Evolutionary conservation across 1,139 yeast species (phyloP).

Genomic region (Diutina ranongensis): DNA sequence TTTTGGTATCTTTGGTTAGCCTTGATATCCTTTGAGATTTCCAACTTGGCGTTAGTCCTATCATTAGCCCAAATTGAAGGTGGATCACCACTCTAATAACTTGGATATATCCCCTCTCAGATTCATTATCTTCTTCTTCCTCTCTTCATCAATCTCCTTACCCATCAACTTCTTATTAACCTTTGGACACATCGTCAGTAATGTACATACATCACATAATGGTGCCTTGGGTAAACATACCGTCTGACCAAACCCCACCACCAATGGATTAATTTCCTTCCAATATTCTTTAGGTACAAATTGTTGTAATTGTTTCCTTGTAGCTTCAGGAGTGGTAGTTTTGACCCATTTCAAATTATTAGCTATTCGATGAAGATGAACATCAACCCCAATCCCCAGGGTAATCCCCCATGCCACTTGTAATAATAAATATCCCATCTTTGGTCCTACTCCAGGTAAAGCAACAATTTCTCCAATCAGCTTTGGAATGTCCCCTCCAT

Average conservation of each 20-base stretch:
- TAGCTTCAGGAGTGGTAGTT: conserved; percentile 54
- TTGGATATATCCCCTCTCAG: conserved; percentile 25
- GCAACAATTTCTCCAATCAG: conserved; percentile 53
- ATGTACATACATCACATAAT: conserved; percentile 64
- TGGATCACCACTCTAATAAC: conserved; percentile 7
- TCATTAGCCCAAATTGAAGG: no score
- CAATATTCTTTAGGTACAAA: conserved; percentile 72
- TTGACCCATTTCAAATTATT: conserved; percentile 76
- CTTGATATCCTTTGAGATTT: conserved; percentile 61
- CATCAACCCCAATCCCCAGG: conserved; percentile 87
- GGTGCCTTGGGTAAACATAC: conserved; percentile 66
- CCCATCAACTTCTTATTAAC: conserved; percentile 33
- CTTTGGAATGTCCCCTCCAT: conserved; percentile 58
- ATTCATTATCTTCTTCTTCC: conserved; percentile 21
- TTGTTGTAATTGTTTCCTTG: conserved; percentile 53
- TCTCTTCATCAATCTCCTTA: conserved; percentile 19
- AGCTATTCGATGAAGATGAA: conserved; percentile 76
- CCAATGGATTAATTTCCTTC: conserved; percentile 73
- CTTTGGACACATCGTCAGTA: conserved; percentile 37
- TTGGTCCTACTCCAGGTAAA: conserved; percentile 93
- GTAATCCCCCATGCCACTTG: conserved; percentile 74
- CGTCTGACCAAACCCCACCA: conserved; percentile 92
- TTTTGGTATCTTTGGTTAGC: conserved; percentile 93
- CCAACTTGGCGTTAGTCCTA: conserved; percentile 93
- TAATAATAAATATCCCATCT: conserved; percentile 77